Evolutionary conservation across 306 rosid species (phyloP).

Genomic region (Gynostemma pentaphyllum): DNA sequence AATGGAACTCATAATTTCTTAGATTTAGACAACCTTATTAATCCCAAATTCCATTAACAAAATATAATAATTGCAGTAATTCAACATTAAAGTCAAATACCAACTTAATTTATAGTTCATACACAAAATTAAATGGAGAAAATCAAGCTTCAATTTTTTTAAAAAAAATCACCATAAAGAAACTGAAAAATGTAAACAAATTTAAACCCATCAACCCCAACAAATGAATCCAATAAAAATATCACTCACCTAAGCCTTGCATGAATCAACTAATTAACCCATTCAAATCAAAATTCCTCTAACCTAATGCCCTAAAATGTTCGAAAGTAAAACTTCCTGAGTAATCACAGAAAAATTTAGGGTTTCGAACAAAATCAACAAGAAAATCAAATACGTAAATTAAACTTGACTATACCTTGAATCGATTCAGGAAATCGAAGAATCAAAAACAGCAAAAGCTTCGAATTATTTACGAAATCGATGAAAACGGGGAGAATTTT

Average conservation of each 20-base stretch:
- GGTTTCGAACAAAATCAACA: conserved; percentile 10
- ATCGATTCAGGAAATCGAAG: not conserved
- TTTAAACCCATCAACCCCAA: not conserved
- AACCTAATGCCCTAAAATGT: not conserved
- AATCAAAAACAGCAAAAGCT: conserved; percentile 7
- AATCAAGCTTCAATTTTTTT: not conserved
- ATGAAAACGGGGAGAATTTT: conserved; percentile 27
- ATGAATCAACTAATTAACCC: conserved; percentile 2
- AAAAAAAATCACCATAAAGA: not conserved
- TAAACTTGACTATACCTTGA: not conserved
- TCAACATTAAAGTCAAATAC: not conserved
- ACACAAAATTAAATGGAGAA: not conserved
- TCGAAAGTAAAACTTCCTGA: not conserved
- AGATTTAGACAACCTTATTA: not conserved
- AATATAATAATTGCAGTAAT: not conserved
- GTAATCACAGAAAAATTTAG: conserved; percentile 1
- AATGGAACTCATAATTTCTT: not conserved
- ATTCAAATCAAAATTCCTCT: not conserved
- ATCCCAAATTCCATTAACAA: not conserved
- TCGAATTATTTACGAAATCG: not conserved
- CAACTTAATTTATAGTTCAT: not conserved
- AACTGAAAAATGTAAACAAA: not conserved
- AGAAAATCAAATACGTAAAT: not conserved
- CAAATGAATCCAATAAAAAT: conserved; percentile 1
- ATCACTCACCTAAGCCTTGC: not conserved